Evolutionary conservation across 257 asterid species (phyloP).

Genomic region (Solanum bulbocastanum): DNA sequence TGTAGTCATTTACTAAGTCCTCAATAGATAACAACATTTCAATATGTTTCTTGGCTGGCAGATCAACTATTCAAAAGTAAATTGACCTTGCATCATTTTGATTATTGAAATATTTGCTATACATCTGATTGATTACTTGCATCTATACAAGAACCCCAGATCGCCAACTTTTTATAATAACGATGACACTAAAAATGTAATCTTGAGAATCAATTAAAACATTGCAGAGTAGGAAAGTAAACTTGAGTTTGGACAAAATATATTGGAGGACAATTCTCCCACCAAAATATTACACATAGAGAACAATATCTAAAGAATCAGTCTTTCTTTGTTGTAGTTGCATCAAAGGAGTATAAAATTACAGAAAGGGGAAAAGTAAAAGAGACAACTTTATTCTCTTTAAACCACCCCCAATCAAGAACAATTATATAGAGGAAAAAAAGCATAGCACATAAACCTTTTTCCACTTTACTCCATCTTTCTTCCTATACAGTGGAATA

Average conservation of each 20-base stretch:
- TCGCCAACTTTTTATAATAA: neutral
- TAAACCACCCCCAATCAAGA: slow-evolving; percentile 29
- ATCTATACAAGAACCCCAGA: neutral
- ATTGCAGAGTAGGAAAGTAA: neutral
- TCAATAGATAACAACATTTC: neutral
- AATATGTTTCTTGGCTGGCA: neutral
- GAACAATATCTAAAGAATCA: slow-evolving; percentile 30
- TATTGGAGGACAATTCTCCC: slow-evolving; percentile 3
- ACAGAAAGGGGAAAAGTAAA: slow-evolving; percentile 45
- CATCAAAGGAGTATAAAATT: slow-evolving; percentile 20
- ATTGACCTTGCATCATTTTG: neutral
- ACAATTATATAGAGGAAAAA: slow-evolving; percentile 34
- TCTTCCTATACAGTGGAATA: slow-evolving; percentile 55
- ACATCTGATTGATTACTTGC: neutral
- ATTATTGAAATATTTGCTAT: neutral
- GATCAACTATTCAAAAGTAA: neutral
- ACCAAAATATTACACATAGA: slow-evolving; percentile 5
- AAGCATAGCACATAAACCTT: slow-evolving; percentile 18
- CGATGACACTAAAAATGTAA: neutral
- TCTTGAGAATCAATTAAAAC: neutral
- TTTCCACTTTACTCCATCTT: slow-evolving; percentile 19
- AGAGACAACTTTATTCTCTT: slow-evolving; percentile 70
- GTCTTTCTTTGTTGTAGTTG: slow-evolving; percentile 21
- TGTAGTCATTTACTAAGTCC: neutral
- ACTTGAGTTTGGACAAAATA: slow-evolving; percentile 7